Base-by-base conservation (phyloP, 768 basidiomycete genomes). In the Amanita rubescens region DNA sequence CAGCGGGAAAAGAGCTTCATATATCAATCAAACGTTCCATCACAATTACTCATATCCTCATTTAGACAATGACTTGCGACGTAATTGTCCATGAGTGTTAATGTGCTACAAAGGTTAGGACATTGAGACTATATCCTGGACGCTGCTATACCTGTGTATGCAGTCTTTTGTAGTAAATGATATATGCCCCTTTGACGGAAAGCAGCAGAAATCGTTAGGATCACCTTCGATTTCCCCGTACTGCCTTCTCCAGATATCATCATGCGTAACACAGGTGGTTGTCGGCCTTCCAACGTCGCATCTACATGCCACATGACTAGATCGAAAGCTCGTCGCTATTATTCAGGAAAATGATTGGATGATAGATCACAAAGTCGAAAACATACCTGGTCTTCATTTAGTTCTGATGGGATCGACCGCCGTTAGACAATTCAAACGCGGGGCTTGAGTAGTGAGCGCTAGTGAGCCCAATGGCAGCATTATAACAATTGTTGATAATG, bases 61-160 rank as follows among this genome's bases (percentile, higher is more conserved):
- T n/a, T n/a, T n/a, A n/a, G n/a, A n/a, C n/a, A n/a, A n/a, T n/a
- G n/a, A n/a, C n/a, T n/a, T n/a, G n/a, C n/a, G n/a, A n/a, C n/a
- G n/a, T n/a, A n/a, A n/a, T n/a, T n/a, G n/a, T n/a, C n/a, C n/a
- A 8, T 8, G 27, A 30, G 8, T 30, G 8, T 39, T 12, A 65
- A 32, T 63, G 59, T 22, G 65, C 71, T 12, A 62, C 65, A 32
- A 75, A 51, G 6, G 68, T 72, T 27, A 76, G 53, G 10, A 75
- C 70, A 54, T 66, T 73, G 37, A 75, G 60, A 57, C 74, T 75
- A 38, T 73, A 66, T 3, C 63, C 75, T 17, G 81, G 77, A 5
- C n/a, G n/a, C n/a, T n/a, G n/a, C n/a, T n/a, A n/a, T n/a, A n/a
- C n/a, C n/a, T n/a, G n/a, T n/a, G n/a, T n/a, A n/a, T n/a, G n/a